Evolutionary conservation across 2,329 filamentous ascomycete species (phyloP).

Genomic region (Penicillium crustosum): DNA sequence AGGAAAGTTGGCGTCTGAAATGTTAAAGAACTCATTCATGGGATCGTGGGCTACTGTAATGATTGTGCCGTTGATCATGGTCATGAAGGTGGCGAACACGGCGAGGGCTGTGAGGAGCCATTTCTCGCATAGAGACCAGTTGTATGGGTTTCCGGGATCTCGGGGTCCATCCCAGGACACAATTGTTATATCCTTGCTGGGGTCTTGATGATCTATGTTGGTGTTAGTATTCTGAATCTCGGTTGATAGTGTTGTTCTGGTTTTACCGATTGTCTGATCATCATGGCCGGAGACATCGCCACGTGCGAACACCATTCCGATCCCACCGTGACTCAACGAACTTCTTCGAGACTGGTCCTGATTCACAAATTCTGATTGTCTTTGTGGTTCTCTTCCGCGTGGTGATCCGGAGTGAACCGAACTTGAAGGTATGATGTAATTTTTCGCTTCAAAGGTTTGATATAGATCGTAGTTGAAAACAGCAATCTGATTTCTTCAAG

Average conservation of each 20-base stretch:
- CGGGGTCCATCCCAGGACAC: slow-evolving; percentile 32
- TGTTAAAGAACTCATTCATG: slow-evolving; percentile 36
- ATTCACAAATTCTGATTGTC: neutral
- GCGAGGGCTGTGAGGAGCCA: slow-evolving; percentile 35
- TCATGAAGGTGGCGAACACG: slow-evolving; percentile 34
- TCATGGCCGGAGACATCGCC: slow-evolving; percentile 25
- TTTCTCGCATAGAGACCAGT: slow-evolving; percentile 39
- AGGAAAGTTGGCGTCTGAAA: slow-evolving; percentile 32
- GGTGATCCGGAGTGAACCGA: neutral
- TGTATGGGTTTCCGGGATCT: slow-evolving; percentile 41
- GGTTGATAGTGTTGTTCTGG: neutral
- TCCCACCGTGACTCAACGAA: neutral
- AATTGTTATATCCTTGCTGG: slow-evolving; percentile 17
- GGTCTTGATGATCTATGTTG: slow-evolving; percentile 18
- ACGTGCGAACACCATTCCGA: slow-evolving; percentile 23
- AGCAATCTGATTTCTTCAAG: neutral
- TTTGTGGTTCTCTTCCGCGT: neutral
- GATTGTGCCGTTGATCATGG: slow-evolving; percentile 41
- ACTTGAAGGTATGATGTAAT: slow-evolving; percentile 20
- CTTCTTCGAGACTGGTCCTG: neutral
- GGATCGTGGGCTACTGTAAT: slow-evolving; percentile 38
- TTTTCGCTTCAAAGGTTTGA: neutral
- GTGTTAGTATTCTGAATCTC: slow-evolving; percentile 2
- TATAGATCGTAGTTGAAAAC: neutral
- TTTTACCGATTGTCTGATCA: slow-evolving; percentile 20